These are phyloP conservation scores for Aspergillus asperescens DNA, from an alignment of 495 filamentous ascomycete species.

Conservation along the genomic window DNA sequence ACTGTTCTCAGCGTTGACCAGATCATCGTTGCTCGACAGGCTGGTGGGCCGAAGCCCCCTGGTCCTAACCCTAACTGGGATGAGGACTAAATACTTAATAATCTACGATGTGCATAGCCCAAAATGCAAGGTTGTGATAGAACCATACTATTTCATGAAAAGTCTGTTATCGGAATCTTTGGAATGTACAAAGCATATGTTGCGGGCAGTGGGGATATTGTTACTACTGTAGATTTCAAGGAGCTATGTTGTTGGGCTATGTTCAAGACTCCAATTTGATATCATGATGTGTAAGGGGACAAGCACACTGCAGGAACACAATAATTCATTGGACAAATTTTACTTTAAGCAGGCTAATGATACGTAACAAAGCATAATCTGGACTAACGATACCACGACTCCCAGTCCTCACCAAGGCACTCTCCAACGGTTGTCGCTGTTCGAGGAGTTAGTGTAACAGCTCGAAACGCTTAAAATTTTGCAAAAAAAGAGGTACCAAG, in stretches of 20 bases:
- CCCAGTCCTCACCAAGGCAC: slow-evolving; percentile 66
- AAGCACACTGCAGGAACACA: slow-evolving; percentile 10
- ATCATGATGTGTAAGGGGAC: not conserved
- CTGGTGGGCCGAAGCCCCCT: slow-evolving; percentile 94
- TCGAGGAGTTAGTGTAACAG: slow-evolving; percentile 4
- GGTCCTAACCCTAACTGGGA: slow-evolving; percentile 97
- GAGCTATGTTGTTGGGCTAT: not conserved
- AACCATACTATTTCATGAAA: slow-evolving; percentile 21
- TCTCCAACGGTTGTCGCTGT: slow-evolving; percentile 63
- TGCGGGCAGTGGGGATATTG: not conserved
- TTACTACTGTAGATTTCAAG: not conserved
- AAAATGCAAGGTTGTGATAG: slow-evolving; percentile 18
- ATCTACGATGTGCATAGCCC: not conserved
- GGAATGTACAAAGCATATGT: not conserved
- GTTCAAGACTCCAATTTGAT: not conserved
- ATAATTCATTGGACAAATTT: not conserved
- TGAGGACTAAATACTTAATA: slow-evolving; percentile 63
- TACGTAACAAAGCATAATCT: not conserved
- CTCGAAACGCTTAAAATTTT: not conserved
- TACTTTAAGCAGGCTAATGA: not conserved
- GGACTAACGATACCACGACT: slow-evolving; percentile 55
- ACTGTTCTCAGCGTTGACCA: slow-evolving; percentile 97
- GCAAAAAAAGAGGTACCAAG: not conserved
- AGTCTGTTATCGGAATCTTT: not conserved
- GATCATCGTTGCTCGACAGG: slow-evolving; percentile 97